These are phyloP conservation scores for Colletotrichum musicola DNA, from an alignment of 2,329 filamentous ascomycete genomes.

Conservation along the genomic window DNA sequence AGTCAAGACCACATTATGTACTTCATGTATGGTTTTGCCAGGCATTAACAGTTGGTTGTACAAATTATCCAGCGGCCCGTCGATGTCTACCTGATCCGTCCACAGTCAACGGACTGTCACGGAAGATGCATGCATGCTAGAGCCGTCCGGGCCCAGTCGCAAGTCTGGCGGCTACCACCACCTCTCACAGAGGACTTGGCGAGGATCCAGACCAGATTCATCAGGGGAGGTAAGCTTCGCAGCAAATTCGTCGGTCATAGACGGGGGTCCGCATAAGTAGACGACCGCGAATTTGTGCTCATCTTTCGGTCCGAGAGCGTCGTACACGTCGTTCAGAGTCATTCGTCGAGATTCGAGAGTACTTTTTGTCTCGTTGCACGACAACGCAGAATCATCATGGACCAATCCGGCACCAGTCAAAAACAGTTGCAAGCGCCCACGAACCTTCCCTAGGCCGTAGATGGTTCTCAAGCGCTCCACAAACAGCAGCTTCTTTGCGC, in stretches of 20 bases:
- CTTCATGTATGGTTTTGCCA: too few species aligned
- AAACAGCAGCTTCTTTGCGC: constrained; percentile 61
- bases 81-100: too few species aligned
- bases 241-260: constrained; percentile 77
- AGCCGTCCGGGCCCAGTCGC: neutral
- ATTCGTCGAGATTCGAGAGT: constrained; percentile 57
- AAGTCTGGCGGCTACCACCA: constrained; percentile 50
- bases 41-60: too few species aligned
- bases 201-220: constrained; percentile 44
- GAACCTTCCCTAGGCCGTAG: constrained; percentile 53
- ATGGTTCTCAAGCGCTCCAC: constrained; percentile 59
- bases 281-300: constrained; percentile 59
- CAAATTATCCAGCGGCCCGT: too few species aligned
- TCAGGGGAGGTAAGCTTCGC: constrained; percentile 53
- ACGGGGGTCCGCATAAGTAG: constrained; percentile 77
- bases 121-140: too few species aligned
- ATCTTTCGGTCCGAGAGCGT: constrained; percentile 52
- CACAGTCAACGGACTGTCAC: too few species aligned
- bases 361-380: constrained; percentile 43
- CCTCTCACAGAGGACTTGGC: constrained; percentile 51
- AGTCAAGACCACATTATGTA: too few species aligned
- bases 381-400: neutral
- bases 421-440: constrained; percentile 60
- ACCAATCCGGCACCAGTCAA: constrained; percentile 51
- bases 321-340: constrained; percentile 54